Base-by-base conservation (phyloP, 140 eudicot genomes). In the Oenanthe javanica region DNA sequence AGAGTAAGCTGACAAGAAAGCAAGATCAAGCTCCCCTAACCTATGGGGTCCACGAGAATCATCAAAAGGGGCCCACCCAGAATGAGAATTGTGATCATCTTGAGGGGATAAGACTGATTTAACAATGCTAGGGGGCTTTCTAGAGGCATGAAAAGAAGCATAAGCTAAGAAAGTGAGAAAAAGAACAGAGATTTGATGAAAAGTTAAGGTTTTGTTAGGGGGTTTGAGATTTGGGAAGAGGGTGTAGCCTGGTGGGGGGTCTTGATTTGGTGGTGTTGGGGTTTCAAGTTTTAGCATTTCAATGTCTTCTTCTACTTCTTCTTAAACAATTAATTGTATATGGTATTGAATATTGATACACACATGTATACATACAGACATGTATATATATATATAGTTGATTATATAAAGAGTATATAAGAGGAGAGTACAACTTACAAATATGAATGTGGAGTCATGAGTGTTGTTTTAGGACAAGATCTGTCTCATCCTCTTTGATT, bases 91-190 rank as follows among this genome's bases (percentile, higher is more conserved):
- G 2, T 52, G 8, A 25, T 18, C 77, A 25, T 75, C 52, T 72
- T 81, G 90, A 87, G 51, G 97, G 90, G 19, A 84, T 86, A 38
- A 92, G 38, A 95, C 77, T 57, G 92, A 85, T 73, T 95, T 95
- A 78, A 95, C 99, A 61, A 95, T 95, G 89, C 97, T 90, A 81
- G 99, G 97, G 47, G 99, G 97, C 84, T 95, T 95, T 1, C 99
- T 95, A 81, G 99, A 95, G 78, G 99, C 97, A 76, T 95, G 99
- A 86, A 95, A 89, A n/a, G 97, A 77, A 83, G 97, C 90, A 86
- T 95, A 95, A 79, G 99, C 93, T 63, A 82, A 1, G 90, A 92
- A 95, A 55, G 99, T 95, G 87, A 95, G 84, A 82, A 87, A 23
- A 4, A 95, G 92, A 66, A 88, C 86, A 18, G 88, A 81, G 82